Percentiles rank a stretch among this genome's conserved stretches.
These are phyloP conservation scores for Scutellaria minor DNA, from an alignment of 257 asterid genomes.

Conservation along the genomic window DNA sequence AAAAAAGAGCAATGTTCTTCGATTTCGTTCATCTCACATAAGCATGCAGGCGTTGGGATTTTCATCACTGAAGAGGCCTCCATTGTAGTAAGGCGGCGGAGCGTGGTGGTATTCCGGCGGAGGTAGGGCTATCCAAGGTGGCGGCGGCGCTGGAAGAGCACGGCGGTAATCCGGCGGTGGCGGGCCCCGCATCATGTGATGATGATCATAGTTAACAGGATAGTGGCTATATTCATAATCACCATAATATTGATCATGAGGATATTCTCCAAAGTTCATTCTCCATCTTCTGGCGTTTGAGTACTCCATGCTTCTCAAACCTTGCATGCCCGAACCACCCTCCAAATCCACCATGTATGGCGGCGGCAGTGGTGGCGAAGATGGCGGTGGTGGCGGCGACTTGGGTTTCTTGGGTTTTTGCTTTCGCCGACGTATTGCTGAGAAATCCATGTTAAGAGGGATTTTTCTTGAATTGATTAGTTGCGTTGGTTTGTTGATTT, in stretches of 20 bases:
- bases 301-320: conserved; percentile 38
- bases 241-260: conserved; percentile 15
- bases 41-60: conserved; percentile 49
- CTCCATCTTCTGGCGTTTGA: conserved; percentile 39
- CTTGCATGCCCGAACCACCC: conserved; percentile 18
- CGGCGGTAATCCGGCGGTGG: conserved; percentile 31
- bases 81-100: conserved; percentile 20
- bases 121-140: conserved; percentile 26
- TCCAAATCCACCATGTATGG: conserved; percentile 39
- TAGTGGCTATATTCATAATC: conserved; percentile 21
- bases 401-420: conserved; percentile 21
- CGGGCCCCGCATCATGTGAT: conserved; percentile 22
- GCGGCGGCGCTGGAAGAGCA: conserved; percentile 16
- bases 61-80: conserved; percentile 42
- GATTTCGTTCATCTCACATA: conserved; percentile 29
- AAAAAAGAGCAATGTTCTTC: no score
- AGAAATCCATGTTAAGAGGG: conserved; percentile 39
- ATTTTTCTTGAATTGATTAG: not conserved
- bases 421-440: conserved; percentile 31
- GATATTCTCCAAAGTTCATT: conserved; percentile 34
- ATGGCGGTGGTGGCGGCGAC: conserved; percentile 3
- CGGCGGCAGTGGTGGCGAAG: conserved; percentile 26
- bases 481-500: not conserved
- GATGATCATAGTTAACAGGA: not conserved
- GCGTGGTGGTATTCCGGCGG: conserved; percentile 33